phyloP scores from a whole-genome alignment of 495 filamentous ascomycete genomes.

The Penicillium canariense region DNA sequence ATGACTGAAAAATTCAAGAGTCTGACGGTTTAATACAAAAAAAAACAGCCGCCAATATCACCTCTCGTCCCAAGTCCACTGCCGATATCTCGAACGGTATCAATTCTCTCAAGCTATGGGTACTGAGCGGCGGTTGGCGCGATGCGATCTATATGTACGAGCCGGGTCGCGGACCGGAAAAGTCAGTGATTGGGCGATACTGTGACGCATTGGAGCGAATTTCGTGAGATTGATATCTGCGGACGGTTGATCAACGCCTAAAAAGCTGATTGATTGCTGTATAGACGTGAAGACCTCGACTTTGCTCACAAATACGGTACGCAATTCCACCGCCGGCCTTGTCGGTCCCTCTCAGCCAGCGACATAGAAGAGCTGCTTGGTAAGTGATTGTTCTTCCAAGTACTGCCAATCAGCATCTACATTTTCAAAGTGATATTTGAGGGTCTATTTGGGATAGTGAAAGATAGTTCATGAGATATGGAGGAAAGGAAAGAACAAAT shows the following conservation, averaged over 20 bases:
- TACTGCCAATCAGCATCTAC: no score
- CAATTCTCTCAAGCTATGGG: neutral
- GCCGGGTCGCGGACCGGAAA: neutral
- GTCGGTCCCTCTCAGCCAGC: no score
- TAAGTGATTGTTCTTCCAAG: no score
- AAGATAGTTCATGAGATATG: no score
- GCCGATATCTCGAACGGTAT: neutral
- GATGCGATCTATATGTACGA: neutral
- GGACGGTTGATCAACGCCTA: neutral
- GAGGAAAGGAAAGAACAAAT: no score
- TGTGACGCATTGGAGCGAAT: slow-evolving; percentile 2
- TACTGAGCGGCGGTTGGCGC: slow-evolving; percentile 3
- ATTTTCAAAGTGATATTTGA: no score
- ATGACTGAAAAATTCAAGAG: no score
- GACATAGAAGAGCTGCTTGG: no score
- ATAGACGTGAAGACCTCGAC: neutral
- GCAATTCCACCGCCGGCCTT: neutral
- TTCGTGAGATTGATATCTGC: neutral
- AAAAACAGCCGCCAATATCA: neutral
- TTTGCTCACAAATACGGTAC: neutral
- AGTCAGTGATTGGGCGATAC: neutral
- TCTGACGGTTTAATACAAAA: neutral
- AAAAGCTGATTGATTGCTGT: neutral
- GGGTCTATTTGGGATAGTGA: no score
- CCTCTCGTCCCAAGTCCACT: neutral